Percentiles rank a stretch among this genome's conserved stretches.
These are phyloP conservation scores for Mariannaea elegans DNA, from an alignment of 2,329 filamentous ascomycete genomes.

Conservation along the genomic window DNA sequence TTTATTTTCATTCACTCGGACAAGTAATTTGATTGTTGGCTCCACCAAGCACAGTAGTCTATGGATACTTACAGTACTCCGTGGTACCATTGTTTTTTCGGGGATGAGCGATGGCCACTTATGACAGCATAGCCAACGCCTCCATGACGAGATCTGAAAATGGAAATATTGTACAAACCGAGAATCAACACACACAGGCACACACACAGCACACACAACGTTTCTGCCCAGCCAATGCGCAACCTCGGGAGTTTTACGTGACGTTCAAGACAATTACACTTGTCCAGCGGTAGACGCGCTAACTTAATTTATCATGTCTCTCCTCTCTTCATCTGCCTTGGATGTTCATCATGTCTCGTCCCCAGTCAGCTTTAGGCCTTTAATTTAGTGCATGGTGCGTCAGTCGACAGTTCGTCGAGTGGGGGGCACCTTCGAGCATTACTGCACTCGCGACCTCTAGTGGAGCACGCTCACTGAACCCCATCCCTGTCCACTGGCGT, in stretches of 20 bases:
- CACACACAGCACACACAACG: neutral
- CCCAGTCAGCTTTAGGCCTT: slow-evolving; percentile 17
- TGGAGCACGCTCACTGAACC: slow-evolving; percentile 27
- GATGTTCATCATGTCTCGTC: slow-evolving; percentile 8
- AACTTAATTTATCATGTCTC: neutral
- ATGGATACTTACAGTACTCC: too few species aligned
- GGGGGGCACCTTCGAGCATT: neutral
- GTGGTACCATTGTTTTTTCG: neutral
- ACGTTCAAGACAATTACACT: neutral
- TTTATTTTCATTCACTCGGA: neutral
- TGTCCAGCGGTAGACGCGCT: neutral
- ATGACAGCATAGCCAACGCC: slow-evolving; percentile 9
- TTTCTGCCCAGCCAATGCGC: slow-evolving; percentile 8
- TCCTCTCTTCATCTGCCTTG: neutral
- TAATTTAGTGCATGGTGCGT: slow-evolving; percentile 32
- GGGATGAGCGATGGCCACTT: neutral
- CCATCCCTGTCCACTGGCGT: slow-evolving; percentile 38
- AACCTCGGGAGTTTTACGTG: slow-evolving; percentile 9
- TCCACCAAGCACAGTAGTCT: neutral
- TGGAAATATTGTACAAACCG: slow-evolving; percentile 2
- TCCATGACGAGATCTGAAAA: neutral
- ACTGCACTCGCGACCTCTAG: slow-evolving; percentile 23
- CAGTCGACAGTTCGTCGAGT: slow-evolving; percentile 25
- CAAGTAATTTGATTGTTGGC: neutral
- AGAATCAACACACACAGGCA: neutral